phyloP scores from a whole-genome alignment of 192 early-diverging fungal genomes.

The Linnemannia hyalina region DNA sequence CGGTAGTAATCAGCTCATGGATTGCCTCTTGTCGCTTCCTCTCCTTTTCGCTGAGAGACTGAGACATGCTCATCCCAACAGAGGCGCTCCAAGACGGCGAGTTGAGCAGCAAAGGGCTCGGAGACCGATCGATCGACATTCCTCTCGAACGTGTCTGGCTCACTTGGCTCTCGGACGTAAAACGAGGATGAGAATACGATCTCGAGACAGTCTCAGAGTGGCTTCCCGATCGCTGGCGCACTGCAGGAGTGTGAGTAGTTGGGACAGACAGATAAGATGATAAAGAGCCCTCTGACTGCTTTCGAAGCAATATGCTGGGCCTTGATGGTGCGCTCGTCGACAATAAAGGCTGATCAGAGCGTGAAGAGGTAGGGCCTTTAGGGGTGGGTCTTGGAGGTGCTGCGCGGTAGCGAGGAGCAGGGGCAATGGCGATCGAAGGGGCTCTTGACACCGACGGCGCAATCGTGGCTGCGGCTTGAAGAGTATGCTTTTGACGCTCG shows the following conservation, averaged over 20 bases:
- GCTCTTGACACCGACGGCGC: background rate
- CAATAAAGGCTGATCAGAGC: background rate
- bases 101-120: slow-evolving; percentile 23
- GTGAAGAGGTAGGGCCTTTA: background rate
- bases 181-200: slow-evolving; percentile 9
- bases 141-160: background rate
- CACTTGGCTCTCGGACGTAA: slow-evolving; percentile 7
- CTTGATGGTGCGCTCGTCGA: slow-evolving; percentile 29
- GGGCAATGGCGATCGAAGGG: slow-evolving; percentile 27
- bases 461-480: background rate
- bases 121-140: slow-evolving; percentile 1
- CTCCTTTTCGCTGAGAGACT: slow-evolving; percentile 69
- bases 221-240: slow-evolving; percentile 43
- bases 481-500: background rate
- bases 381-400: slow-evolving; percentile 32
- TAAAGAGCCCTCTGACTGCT: slow-evolving; percentile 37
- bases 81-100: slow-evolving; percentile 60
- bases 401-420: slow-evolving; percentile 7
- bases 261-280: slow-evolving; percentile 19
- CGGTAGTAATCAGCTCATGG: slow-evolving; percentile 83
- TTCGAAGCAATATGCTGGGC: slow-evolving; percentile 8
- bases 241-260: background rate
- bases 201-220: slow-evolving; percentile 21
- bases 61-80: slow-evolving; percentile 60
- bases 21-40: slow-evolving; percentile 86